Base-by-base conservation (phyloP, 1,284 basidiomycete species). In the Wolfiporia cocos region DNA sequence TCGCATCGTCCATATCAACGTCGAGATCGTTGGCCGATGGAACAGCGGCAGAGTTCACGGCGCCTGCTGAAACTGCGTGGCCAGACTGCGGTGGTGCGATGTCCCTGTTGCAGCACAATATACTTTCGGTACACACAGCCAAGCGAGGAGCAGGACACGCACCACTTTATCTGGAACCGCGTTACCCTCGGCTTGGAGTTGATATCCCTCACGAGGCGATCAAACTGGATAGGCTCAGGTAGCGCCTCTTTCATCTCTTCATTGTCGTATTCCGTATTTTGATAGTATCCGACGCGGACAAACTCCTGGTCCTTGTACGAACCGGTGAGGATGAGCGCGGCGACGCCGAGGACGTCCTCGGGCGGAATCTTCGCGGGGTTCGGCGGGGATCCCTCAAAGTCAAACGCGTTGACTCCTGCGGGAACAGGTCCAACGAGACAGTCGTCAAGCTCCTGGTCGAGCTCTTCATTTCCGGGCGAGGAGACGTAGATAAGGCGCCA, bases 401-500 rank as follows among this genome's bases (percentile, higher is more conserved):
- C 93, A 63, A 99, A 99, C 3, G 92, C 88, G 69, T 98, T 99
- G 54, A 97, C 81, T 41, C 93, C 93, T 15, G 84, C 74, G 4
- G 95, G 95, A 14, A 99, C 91, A 2, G 95, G 95, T 1, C 95
- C 96, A 28, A 99, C 92, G 53, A 95, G 83, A 62, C 89, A 95
- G 57, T 91, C 90, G 61, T 98, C 95, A 6, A 98, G 75, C 64
- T 97, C 94, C 64, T 98, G 94, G 65, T 97, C 94, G 39, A 91
- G 86, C 40, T 90, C 82, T 59, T 92, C 89, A 55, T 88, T 81
- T 14, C 86, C 92, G 0, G 96, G 93, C 1, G 88, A 93, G 3
- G 96, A 93, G 40, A 99, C 95, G 63, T 97, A 99, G 49, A 97
- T 92, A 49, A 99, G 79, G 53, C 83, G 85, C 95, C 95, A 99